These are phyloP conservation scores for Wallemia hederae DNA, from an alignment of 1,284 basidiomycete genomes.

Conservation along the genomic window DNA sequence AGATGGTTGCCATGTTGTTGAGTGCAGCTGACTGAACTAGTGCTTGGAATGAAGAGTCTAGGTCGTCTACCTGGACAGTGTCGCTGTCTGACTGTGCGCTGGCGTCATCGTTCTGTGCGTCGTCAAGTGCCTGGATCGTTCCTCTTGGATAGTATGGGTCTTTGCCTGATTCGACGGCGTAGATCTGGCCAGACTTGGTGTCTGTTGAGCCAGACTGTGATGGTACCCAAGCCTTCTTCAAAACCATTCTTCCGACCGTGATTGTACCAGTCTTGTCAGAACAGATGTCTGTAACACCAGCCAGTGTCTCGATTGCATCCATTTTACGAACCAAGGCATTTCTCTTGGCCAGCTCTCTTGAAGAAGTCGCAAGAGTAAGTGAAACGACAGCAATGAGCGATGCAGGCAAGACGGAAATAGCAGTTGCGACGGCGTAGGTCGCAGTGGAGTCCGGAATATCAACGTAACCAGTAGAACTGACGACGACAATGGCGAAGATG, in stretches of 20 bases:
- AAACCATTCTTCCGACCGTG: conserved; percentile 27
- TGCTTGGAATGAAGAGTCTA: conserved; percentile 15
- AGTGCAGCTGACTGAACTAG: conserved; percentile 20
- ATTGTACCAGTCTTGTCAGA: conserved; percentile 35
- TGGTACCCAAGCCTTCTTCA: conserved; percentile 29
- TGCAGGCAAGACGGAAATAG: conserved; percentile 26
- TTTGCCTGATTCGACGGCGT: conserved; percentile 16
- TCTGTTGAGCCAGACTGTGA: conserved; percentile 9
- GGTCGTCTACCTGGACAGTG: conserved; percentile 10
- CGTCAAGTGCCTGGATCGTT: conserved; percentile 10
- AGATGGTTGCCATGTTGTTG: conserved; percentile 22
- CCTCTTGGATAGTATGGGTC: conserved; percentile 20
- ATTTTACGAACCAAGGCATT: conserved; percentile 22
- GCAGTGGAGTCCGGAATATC: conserved; percentile 18
- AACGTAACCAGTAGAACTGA: conserved; percentile 24
- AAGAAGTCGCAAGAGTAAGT: conserved; percentile 17
- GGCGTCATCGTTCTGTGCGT: conserved; percentile 9
- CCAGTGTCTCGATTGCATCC: conserved; percentile 28
- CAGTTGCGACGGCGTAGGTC: conserved; percentile 13
- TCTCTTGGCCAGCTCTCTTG: conserved; percentile 18
- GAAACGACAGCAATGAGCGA: conserved; percentile 20
- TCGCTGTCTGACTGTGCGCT: conserved; percentile 6
- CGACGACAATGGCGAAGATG: conserved; percentile 28
- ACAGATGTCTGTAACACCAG: conserved; percentile 30
- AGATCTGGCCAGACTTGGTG: conserved; percentile 14